phyloP scores from a whole-genome alignment of 192 early-diverging fungal genomes.

The Coemansia erecta region DNA sequence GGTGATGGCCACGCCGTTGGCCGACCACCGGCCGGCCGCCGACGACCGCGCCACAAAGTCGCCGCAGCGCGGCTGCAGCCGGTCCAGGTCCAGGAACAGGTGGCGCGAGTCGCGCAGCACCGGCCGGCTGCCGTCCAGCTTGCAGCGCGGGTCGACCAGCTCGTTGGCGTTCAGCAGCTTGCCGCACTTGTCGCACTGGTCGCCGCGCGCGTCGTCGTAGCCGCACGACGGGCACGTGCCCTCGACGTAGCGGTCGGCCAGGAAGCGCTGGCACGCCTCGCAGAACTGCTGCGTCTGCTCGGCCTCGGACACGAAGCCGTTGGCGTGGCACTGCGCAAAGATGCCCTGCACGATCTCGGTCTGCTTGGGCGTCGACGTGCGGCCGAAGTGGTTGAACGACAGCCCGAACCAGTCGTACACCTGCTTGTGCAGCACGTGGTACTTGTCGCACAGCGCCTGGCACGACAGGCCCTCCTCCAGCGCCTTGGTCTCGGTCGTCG shows the following conservation, averaged over 20 bases:
- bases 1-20: slow-evolving; percentile 86
- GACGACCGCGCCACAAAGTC: slow-evolving; percentile 70
- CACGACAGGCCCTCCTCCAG: slow-evolving; percentile 86
- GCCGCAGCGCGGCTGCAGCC: slow-evolving; percentile 72
- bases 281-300: slow-evolving; percentile 90
- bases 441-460: slow-evolving; percentile 96
- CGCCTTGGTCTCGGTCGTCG: slow-evolving; percentile 98
- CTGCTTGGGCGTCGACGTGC: slow-evolving; percentile 88
- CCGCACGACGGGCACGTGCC: slow-evolving; percentile 90
- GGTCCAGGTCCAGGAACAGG: slow-evolving; percentile 84
- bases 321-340: slow-evolving; percentile 69
- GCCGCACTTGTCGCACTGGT: slow-evolving; percentile 97
- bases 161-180: slow-evolving; percentile 89
- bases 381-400: slow-evolving; percentile 94
- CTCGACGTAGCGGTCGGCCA: slow-evolving; percentile 98
- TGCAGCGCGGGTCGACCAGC: slow-evolving; percentile 91
- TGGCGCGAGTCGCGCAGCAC: slow-evolving; percentile 82
- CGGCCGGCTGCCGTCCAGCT: slow-evolving; percentile 81
- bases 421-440: slow-evolving; percentile 77
- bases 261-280: slow-evolving; percentile 80
- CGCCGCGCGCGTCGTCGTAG: slow-evolving; percentile 92
- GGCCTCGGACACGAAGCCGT: slow-evolving; percentile 70
- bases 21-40: slow-evolving; percentile 79
- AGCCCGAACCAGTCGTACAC: slow-evolving; percentile 95
- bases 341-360: slow-evolving; percentile 93